phyloP scores from a whole-genome alignment of 805 yeast genomes.

The Pichia insulana region DNA sequence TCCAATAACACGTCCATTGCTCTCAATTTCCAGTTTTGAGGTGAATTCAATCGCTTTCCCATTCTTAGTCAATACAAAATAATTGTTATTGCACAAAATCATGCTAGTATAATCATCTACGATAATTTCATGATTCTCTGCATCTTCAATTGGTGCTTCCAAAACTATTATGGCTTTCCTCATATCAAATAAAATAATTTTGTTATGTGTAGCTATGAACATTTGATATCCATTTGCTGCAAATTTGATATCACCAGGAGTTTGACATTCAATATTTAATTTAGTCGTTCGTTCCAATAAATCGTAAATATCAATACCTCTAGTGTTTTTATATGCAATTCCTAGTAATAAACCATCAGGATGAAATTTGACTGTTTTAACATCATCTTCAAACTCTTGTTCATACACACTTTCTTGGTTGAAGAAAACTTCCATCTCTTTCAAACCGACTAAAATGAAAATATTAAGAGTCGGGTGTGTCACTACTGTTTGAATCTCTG shows the following conservation, averaged over 20 bases:
- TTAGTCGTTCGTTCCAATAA: slow-evolving; percentile 6
- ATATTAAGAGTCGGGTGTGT: slow-evolving; percentile 14
- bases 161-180: slow-evolving; percentile 3
- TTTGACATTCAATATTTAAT: slow-evolving; percentile 3
- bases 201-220: slow-evolving; percentile 7
- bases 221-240: slow-evolving; percentile 57
- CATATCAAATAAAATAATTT: slow-evolving; percentile 3
- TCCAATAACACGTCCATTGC: background rate
- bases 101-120: slow-evolving; percentile 1
- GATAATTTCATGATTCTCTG: background rate
- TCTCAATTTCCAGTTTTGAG: background rate
- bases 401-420: slow-evolving; percentile 6
- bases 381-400: background rate
- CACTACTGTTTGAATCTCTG: background rate
- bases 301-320: slow-evolving; percentile 11
- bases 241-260: slow-evolving; percentile 6
- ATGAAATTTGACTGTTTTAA: slow-evolving; percentile 12
- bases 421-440: slow-evolving; percentile 7
- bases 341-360: slow-evolving; percentile 18
- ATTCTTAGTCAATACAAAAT: slow-evolving; percentile 1
- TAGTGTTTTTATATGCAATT: slow-evolving; percentile 6
- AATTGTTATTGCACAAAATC: background rate
- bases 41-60: slow-evolving; percentile 1
- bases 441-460: slow-evolving; percentile 1
- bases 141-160: background rate